Evolutionary conservation across 805 yeast genomes (phyloP), one percentile per base, ranked within the genome.

Genomic region (Candida rishiriensis): DNA sequence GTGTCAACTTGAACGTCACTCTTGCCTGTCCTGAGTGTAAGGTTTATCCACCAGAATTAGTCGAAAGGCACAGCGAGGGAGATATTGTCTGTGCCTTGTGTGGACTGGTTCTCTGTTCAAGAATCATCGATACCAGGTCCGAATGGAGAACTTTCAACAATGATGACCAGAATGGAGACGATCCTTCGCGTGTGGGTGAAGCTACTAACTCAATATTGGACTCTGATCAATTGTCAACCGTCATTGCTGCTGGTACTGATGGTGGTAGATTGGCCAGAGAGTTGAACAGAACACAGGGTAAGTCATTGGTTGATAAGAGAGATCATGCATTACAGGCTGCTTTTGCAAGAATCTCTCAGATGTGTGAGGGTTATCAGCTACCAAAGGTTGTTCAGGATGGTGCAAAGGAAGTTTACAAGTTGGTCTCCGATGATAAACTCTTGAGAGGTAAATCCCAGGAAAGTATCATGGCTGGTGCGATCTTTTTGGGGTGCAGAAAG

Each of bases 91-190:
- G 99, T 70, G 98, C 96, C 2, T 75, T 89, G 50, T 93, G 99
- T 71, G 99, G 99, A 3, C 72, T 93, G 46, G 98, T 91, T 1
- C 75, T 93, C 18, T 87, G 96, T 54, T 96, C 89, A 61, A 76
- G 90, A 51, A 83, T 91, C 41, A 96, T 91, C 29, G 99, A 91
- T 59, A 90, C 96, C 4, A 75, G 98, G 54, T 88, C 97, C 1
- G 99, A 91, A 72, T 91, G 99, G 99, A 86, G 99, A 72, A 93
- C 99, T 2, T 91, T 91, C 64, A 84, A 95, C 47, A 93, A 93
- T 61, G 99, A 91, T 64, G 99, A 91, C 65, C 98, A 91, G 64
- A 93, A 91, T 55, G 96, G 95, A 56, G 97, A 89, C 65, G 99
- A 91, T 64, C 99, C 99, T 4, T 83, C 93, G 53, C 98, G 99